Conservation (phyloP, 176 grass and related monocot species). For the Oryza meyeriana region DNA sequence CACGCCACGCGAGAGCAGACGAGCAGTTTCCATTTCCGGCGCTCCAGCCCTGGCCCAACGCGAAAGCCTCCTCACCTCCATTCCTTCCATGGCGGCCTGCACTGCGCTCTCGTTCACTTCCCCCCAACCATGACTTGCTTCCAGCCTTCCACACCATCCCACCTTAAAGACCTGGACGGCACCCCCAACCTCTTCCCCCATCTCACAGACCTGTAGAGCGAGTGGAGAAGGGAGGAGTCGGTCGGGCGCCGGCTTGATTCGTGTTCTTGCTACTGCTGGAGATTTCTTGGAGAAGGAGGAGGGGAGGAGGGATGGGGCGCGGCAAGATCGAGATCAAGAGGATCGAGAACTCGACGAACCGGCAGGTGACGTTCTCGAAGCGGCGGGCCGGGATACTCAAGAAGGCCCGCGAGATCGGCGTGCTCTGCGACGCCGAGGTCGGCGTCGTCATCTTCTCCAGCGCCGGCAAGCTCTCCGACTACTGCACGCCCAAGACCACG, state of each 20-base stretch:
- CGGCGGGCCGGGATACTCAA: slow-evolving; percentile 80
- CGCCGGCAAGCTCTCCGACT: slow-evolving; percentile 90
- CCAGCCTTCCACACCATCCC: neutral
- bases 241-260: neutral
- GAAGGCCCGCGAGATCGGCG: slow-evolving; percentile 94
- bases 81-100: slow-evolving; percentile 45
- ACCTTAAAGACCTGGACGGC: slow-evolving; percentile 19
- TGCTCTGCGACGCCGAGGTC: slow-evolving; percentile 86
- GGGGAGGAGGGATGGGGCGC: slow-evolving; percentile 55
- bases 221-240: too few species aligned
- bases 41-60: slow-evolving; percentile 34
- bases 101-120: slow-evolving; percentile 28
- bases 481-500: slow-evolving; percentile 68
- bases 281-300: neutral
- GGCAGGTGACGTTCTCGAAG: slow-evolving; percentile 93
- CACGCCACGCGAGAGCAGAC: neutral
- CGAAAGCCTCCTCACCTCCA: slow-evolving; percentile 56
- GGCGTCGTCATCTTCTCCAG: slow-evolving; percentile 94
- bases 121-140: neutral
- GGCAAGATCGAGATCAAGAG: slow-evolving; percentile 99
- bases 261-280: neutral
- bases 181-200: neutral
- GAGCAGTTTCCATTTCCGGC: slow-evolving; percentile 55
- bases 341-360: slow-evolving; percentile 94
- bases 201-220: neutral